Base-by-base conservation (phyloP, 257 asterid species). In the Solanum chaucha region DNA sequence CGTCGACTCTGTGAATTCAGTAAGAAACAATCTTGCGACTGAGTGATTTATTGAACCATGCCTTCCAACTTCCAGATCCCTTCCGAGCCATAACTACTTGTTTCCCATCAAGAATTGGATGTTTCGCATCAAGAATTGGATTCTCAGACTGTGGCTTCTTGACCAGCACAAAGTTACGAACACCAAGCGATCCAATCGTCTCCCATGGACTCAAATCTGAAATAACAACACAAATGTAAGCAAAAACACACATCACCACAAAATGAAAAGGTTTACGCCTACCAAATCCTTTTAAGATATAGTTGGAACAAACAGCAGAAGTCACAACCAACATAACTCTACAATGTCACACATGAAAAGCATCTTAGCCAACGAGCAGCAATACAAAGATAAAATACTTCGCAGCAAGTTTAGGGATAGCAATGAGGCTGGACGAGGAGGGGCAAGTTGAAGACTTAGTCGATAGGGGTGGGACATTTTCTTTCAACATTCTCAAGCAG, bases 201-300 rank as follows among this genome's bases (percentile, higher is more conserved):
- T 93, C 98, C 99, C 98, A 94, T 38, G 98, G 95, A 81, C 91
- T 90, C 92, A 95, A 89, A 87, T 93, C 99, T 97, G 89, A 84
- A 90, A 85, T 46, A 73, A 15, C 19, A 80, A 35, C 19, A 17
- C 58, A 74, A 74, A 64, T 19, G 55, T 38, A 46, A 46, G 41
- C 40, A 46, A 46, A 44, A 26, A 28, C 6, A 17, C 82, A 36
- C 5, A 4, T 78, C 5, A 78, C 22, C 84, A 28, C n/a, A 44
- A 80, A 15, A 24, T 78, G 17, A 46, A 15, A 51, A 51, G 59
- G 59, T 15, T 15, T 15, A 15, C 22, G 59, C 59, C 59, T 51
- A 51, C 59, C 64, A 78, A 8, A 30, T 24, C 3, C 2, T 48
- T 13, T 48, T 48, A 48, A 48, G 58, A 13, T 13, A 48, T 48